Evolutionary conservation across 2,329 filamentous ascomycete species (phyloP), one percentile per base, ranked within the genome.

Genomic region (Diaporthe australafricana): DNA sequence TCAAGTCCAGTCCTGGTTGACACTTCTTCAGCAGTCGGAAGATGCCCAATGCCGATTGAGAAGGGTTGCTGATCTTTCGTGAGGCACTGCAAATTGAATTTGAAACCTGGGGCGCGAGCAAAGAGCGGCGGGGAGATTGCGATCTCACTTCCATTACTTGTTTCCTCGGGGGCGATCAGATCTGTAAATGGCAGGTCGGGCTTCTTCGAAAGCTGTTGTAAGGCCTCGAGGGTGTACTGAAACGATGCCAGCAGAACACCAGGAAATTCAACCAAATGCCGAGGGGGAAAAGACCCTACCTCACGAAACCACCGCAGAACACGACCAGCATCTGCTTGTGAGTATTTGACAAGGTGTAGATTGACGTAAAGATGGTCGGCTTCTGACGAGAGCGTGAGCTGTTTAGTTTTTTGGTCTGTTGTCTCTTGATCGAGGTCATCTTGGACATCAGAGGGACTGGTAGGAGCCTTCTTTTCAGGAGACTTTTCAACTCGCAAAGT

Each of bases 171-270:
- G 2, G 83, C 83, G 32, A 89, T 77, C 25, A 88, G 78, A 3
- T 87, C 78, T 12, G 82, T 76, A 67, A 90, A 89, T 1, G 89
- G 88, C 2, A 90, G 72, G 38, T 83, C 76, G 0, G 79, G 79
- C 20, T 73, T 80, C 16, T 76, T 75, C 12, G 83, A 84, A 81
- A 91, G 88, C 1, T 79, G 77, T 76, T 92, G 88, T 3, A 93
- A 80, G 0, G 87, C 87, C 53, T 83, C 78, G 0, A 92, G 81
- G 0, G 87, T 90, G 32, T 88, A 87, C 32, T 85, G 80, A 74
- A 92, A 92, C 0, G 90, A 84, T 0, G 87, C 84, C 2, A 91
- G 80, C 2, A 92, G 78, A 5, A 92, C 81, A 0, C 87, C 88
- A 0, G 90, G 90, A 70, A 92, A 92, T 74, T 92, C 90, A 1